Evolutionary conservation across 2,329 filamentous ascomycete species (phyloP), one percentile per base, ranked within the genome.

Genomic region (Pezicula rhizophila): DNA sequence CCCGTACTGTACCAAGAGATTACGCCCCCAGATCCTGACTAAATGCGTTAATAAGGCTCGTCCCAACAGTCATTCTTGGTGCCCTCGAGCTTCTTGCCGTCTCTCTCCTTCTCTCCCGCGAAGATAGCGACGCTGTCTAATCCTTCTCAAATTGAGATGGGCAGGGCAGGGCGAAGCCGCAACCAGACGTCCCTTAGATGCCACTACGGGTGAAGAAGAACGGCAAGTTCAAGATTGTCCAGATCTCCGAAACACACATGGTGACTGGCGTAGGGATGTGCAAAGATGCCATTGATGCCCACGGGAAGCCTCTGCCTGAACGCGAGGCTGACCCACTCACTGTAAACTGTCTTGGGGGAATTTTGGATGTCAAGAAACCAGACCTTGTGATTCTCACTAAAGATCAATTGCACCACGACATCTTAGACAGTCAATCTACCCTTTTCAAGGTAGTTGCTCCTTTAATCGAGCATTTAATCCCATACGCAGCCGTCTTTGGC

Each of bases 201-300:
- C 44, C 53, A 53, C 57, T 70, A 23, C 76, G 87, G 52, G 87
- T 96, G 55, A 79, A 80, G 42, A 88, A 92, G 56, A 89, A 92
- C 62, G 91, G 91, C 28, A 88, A 84, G 58, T 96, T 96, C 75
- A 96, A 96, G 73, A 95, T 97, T 57, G 80, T 97, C 76, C 92
- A 96, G 69, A 75, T 95, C 50, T 86, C 89, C n/a, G 92, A 97
- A 69, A 72, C 96, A 52, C 92, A 97, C 66, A 73, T 97, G 49
- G 90, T 88, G 61, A 97, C 92, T 3, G 92, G 91, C 18, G 75
- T 90, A 4, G 92, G 92, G 14, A 70, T 70, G 40, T 97, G 92
- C 63, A 82, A 92, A 56, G 89, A 97, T 60, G 80, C 89, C n/a
- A 77, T 91, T 55, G 64, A 66, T 62, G 65, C 58, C 33, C 23